Percentiles rank a stretch among this genome's conserved stretches.
Evolutionary conservation across 768 basidiomycete species (phyloP).

Genomic region (Chalciporus sphaerocephalus): DNA sequence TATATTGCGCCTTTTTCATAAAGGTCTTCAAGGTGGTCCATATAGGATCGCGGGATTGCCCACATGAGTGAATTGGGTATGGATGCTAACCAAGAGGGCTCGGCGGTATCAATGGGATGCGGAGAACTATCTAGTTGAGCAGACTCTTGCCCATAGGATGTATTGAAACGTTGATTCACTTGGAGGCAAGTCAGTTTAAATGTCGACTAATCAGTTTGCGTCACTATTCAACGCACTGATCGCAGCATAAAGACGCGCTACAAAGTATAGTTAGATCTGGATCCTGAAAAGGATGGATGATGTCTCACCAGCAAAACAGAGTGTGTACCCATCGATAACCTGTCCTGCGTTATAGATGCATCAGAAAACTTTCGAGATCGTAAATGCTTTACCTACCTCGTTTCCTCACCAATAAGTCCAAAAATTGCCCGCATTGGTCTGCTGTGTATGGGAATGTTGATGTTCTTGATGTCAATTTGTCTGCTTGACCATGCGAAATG

Average conservation of each 20-base stretch:
- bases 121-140: conserved; percentile 53
- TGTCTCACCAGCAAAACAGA: conserved; percentile 41
- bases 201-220: background rate
- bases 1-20: conserved; percentile 57
- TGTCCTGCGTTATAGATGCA: conserved; percentile 24
- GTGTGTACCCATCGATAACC: conserved; percentile 39
- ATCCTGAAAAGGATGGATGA: background rate
- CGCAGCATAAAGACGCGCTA: conserved; percentile 49
- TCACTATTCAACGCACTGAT: conserved; percentile 32
- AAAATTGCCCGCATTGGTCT: conserved; percentile 44
- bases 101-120: conserved; percentile 33
- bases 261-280: conserved; percentile 7
- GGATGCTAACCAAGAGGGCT: conserved; percentile 34
- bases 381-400: conserved; percentile 33
- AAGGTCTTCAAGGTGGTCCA: conserved; percentile 40
- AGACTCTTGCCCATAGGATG: conserved; percentile 52
- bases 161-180: conserved; percentile 49
- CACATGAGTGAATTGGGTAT: conserved; percentile 41
- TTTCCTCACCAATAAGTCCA: conserved; percentile 43
- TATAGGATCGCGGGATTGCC: conserved; percentile 41
- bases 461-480: conserved; percentile 55
- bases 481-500: conserved; percentile 54
- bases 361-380: background rate
- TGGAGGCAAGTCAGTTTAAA: conserved; percentile 21
- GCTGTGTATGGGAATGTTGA: conserved; percentile 59